Percentiles rank a stretch among this genome's conserved stretches.
These are phyloP conservation scores for Balamuthia mandrillaris DNA, from an alignment of 208 protist genomes.

Conservation along the genomic window DNA sequence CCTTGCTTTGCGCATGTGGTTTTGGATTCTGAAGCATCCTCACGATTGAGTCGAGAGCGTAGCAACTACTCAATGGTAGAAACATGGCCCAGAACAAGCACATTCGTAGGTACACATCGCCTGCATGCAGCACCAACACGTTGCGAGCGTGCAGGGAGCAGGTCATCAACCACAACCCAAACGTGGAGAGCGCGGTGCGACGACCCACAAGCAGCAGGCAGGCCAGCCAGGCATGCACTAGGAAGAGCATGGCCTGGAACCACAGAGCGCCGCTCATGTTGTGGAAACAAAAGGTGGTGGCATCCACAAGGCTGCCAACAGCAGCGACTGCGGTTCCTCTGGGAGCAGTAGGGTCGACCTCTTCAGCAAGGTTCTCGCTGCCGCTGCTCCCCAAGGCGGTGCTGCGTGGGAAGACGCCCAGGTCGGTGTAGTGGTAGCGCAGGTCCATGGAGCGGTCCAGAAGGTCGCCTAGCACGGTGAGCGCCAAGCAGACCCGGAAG, in stretches of 20 bases:
- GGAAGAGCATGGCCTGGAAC: background rate
- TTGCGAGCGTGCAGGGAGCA: constrained; percentile 9
- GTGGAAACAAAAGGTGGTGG: too few species aligned
- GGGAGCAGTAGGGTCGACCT: too few species aligned
- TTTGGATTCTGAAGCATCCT: background rate
- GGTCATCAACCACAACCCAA: constrained; percentile 5
- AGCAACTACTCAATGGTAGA: background rate
- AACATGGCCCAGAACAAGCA: constrained; percentile 17
- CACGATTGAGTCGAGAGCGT: background rate
- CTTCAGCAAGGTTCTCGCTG: too few species aligned
- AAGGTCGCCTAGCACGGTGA: constrained; percentile 7
- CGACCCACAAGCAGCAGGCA: background rate
- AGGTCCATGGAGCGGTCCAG: background rate
- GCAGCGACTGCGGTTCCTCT: too few species aligned
- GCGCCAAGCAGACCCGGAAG: background rate
- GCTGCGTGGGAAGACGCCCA: too few species aligned
- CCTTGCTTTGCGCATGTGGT: background rate
- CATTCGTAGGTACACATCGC: background rate
- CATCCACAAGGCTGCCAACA: too few species aligned
- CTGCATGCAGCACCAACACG: constrained; percentile 2
- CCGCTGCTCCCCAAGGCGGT: too few species aligned
- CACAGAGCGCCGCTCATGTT: background rate
- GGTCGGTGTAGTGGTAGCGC: constrained; percentile 26
- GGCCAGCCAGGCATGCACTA: background rate
- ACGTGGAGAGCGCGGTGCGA: background rate